Percentiles rank a stretch among this genome's conserved stretches.
Conservation (phyloP, 371 early-diverging fungal species). For the Mortierella sp. region DNA sequence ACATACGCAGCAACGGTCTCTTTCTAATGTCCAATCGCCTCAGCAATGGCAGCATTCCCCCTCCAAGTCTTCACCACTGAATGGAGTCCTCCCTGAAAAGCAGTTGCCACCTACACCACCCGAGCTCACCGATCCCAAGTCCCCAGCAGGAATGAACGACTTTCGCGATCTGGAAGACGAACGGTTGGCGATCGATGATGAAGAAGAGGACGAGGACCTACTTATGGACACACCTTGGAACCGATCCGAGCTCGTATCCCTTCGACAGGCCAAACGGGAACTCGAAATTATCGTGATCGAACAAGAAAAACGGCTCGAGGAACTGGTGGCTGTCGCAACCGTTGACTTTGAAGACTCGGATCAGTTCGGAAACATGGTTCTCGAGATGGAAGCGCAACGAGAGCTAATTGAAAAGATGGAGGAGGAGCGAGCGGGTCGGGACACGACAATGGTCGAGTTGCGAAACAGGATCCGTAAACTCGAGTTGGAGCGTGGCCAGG, state of each 20-base stretch:
- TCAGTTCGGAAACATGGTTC: conserved; percentile 32
- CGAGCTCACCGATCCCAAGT: too few relatives aligned
- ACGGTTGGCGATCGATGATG: conserved; percentile 23
- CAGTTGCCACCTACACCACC: too few relatives aligned
- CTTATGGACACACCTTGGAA: conserved; percentile 26
- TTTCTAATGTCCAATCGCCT: too few relatives aligned
- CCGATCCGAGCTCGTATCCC: conserved; percentile 28
- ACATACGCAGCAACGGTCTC: too few relatives aligned
- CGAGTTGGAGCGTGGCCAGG: conserved; percentile 13
- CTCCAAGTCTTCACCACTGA: too few relatives aligned
- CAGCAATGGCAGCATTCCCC: too few relatives aligned
- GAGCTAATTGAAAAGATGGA: conserved; percentile 51
- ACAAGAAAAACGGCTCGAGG: conserved; percentile 24
- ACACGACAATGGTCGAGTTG: conserved; percentile 23
- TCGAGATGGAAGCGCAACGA: conserved; percentile 53
- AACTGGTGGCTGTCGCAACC: conserved; percentile 18
- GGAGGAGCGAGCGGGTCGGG: conserved; percentile 19
- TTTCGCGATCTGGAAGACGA: conserved; percentile 18
- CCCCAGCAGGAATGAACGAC: too few relatives aligned
- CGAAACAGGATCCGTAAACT: conserved; percentile 21
- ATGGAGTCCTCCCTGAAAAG: too few relatives aligned
- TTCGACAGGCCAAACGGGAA: conserved; percentile 44
- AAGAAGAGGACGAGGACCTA: conserved; percentile 11
- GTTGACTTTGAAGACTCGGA: conserved; percentile 40
- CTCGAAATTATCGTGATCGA: conserved; percentile 36